phyloP scores from a whole-genome alignment of 441 rosid genomes.

The Corymbia calophylla region DNA sequence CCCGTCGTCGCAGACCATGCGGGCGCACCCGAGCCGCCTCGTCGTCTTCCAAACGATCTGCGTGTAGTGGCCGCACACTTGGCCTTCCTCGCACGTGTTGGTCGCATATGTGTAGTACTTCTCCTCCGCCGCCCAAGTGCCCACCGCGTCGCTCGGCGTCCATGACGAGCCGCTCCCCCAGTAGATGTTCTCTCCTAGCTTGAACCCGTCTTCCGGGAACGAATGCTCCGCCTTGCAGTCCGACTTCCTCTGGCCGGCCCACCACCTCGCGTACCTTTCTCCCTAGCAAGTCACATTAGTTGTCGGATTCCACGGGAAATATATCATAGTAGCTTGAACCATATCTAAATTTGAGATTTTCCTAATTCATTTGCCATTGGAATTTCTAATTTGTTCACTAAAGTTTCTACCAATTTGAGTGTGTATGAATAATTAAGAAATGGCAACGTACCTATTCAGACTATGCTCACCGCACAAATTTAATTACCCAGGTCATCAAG shows the following conservation, averaged over 20 bases:
- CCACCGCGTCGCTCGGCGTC: conserved; percentile 59
- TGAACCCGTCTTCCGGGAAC: conserved; percentile 45
- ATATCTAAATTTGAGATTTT: not conserved
- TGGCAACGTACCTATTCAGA: not conserved
- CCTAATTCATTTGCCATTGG: not conserved
- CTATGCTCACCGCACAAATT: not conserved
- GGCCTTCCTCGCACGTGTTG: not conserved
- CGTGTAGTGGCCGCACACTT: not conserved
- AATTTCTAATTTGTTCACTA: not conserved
- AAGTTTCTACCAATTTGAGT: not conserved
- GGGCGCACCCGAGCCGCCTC: not conserved
- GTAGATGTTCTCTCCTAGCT: conserved; percentile 70
- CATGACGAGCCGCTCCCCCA: conserved; percentile 75
- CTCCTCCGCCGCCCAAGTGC: conserved; percentile 47
- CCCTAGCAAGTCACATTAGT: not conserved
- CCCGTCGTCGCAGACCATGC: conserved; percentile 24
- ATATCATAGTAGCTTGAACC: not conserved
- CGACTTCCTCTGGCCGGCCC: conserved; percentile 56
- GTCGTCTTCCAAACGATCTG: not conserved
- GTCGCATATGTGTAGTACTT: not conserved
- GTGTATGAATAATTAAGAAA: not conserved
- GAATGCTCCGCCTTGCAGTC: conserved; percentile 69
- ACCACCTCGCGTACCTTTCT: conserved; percentile 15
- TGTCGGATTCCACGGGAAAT: not conserved
- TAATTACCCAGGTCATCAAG: not conserved